Base-by-base conservation (phyloP, 371 early-diverging fungal genomes). In the Zychaea mexicana region DNA sequence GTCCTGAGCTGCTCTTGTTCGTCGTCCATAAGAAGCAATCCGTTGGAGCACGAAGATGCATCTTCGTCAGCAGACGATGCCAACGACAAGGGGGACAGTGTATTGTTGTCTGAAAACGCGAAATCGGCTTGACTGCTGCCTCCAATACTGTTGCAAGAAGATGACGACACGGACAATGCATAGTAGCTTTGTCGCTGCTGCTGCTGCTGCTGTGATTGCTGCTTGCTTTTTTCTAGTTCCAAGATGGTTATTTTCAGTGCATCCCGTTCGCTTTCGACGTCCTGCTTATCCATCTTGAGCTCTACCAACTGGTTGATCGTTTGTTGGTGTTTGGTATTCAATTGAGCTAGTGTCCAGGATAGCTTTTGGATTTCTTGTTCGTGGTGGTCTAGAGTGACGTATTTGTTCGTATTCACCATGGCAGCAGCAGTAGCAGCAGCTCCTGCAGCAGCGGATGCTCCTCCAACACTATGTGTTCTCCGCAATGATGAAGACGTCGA, bases 211-310 rank as follows among this genome's bases (percentile, higher is more conserved):
- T 26, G 57, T 15, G 31, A 19, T 7, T 12, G 45, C 30, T 57
- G 33, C 3, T 52, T 33, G 27, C 67, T 49, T 15, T 73, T 63
- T 33, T 79, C 80, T 2, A 79, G 62, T 54, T 74, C 75, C 2
- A 52, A 21, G 19, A 79, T 76, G 0, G 80, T 79, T 31, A 74
- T 55, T 53, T 79, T 76, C 5, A 79, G 38, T 12, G 80, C 80
- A 62, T 77, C 77, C 26, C 80, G 63, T 53, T 79, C 80, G 2
- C 67, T 71, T 49, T 65, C 72, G 10, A 77, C 49, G 52, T 79
- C 80, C 38, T 74, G 67, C 28, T 74, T 76, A 56, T 76, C 80
- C 61, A 71, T 67, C 22, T 65, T 67, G 12, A 73, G 39, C 47
- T 79, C 77, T 0, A 38, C 21, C 19, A 79, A 21, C 21, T 72